These are phyloP conservation scores for Trebouxia gelatinosa DNA, from an alignment of 163 green algal genomes.

Conservation along the genomic window DNA sequence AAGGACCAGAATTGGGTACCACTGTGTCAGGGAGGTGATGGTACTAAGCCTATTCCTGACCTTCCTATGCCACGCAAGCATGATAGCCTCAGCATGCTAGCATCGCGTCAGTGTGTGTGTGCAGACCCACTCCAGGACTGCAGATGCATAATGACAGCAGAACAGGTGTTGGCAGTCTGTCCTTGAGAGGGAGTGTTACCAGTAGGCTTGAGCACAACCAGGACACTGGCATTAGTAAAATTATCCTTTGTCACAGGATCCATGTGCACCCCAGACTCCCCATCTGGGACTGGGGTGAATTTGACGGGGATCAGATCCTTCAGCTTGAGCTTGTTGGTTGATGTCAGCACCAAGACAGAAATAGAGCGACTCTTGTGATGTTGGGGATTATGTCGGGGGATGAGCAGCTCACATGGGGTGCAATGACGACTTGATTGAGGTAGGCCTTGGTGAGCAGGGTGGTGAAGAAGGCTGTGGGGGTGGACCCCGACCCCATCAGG, in stretches of 20 bases:
- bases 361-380: too few species aligned
- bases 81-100: not conserved
- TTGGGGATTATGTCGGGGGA: too few species aligned
- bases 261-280: constrained; percentile 64
- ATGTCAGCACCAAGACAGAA: too few species aligned
- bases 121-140: not conserved
- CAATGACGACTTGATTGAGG: constrained; percentile 38
- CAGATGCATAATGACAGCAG: not conserved
- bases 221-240: constrained; percentile 82
- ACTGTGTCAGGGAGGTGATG: too few species aligned
- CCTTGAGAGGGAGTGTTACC: too few species aligned
- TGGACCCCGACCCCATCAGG: not conserved
- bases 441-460: constrained; percentile 36
- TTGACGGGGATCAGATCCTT: constrained; percentile 83
- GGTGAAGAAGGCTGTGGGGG: constrained; percentile 32
- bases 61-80: too few species aligned
- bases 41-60: too few species aligned
- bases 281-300: constrained; percentile 27
- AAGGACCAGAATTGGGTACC: too few species aligned
- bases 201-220: constrained; percentile 84
- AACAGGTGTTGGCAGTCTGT: not conserved
- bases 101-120: not conserved
- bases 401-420: constrained; percentile 38
- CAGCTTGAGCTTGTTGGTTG: constrained; percentile 86
- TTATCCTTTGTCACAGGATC: constrained; percentile 89